These are phyloP conservation scores for Leucocoprinus birnbaumii DNA, from an alignment of 768 basidiomycete species.

Conservation along the genomic window DNA sequence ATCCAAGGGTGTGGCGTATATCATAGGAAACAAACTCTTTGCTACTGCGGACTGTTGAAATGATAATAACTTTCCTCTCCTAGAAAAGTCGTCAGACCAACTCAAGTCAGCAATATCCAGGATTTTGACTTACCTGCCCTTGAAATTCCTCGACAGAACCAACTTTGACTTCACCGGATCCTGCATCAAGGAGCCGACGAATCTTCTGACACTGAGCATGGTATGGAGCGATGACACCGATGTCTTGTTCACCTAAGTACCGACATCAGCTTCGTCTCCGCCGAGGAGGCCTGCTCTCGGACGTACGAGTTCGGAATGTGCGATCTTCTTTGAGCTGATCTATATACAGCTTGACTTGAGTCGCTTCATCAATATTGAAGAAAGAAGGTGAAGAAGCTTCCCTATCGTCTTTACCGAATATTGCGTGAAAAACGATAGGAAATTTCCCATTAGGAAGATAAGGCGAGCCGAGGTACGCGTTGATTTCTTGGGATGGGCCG, in stretches of 20 bases:
- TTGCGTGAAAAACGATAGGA: slow-evolving; percentile 61
- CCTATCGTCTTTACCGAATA: slow-evolving; percentile 58
- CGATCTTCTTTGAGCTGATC: slow-evolving; percentile 31
- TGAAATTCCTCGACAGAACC: slow-evolving; percentile 25
- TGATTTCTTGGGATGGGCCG: slow-evolving; percentile 37
- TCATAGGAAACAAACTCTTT: slow-evolving; percentile 52
- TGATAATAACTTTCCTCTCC: slow-evolving; percentile 56
- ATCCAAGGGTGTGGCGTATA: slow-evolving; percentile 53
- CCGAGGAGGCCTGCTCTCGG: too few species aligned
- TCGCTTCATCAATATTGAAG: slow-evolving; percentile 62
- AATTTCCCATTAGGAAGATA: slow-evolving; percentile 45
- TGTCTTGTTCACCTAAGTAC: slow-evolving; percentile 29
- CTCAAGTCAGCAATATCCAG: too few species aligned
- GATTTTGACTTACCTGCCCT: too few species aligned
- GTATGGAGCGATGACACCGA: slow-evolving; percentile 49
- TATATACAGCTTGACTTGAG: slow-evolving; percentile 51
- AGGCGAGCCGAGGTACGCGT: slow-evolving; percentile 33
- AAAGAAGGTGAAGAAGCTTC: slow-evolving; percentile 69
- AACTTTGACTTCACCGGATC: not conserved
- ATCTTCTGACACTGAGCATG: not conserved
- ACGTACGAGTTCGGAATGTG: slow-evolving; percentile 40
- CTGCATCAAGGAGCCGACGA: not conserved
- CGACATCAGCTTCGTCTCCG: too few species aligned
- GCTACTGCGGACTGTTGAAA: slow-evolving; percentile 58
- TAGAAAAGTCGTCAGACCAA: too few species aligned